Evolutionary conservation across 2,329 filamentous ascomycete species (phyloP), one percentile per base, ranked within the genome.

Genomic region (Fusarium aywerte): DNA sequence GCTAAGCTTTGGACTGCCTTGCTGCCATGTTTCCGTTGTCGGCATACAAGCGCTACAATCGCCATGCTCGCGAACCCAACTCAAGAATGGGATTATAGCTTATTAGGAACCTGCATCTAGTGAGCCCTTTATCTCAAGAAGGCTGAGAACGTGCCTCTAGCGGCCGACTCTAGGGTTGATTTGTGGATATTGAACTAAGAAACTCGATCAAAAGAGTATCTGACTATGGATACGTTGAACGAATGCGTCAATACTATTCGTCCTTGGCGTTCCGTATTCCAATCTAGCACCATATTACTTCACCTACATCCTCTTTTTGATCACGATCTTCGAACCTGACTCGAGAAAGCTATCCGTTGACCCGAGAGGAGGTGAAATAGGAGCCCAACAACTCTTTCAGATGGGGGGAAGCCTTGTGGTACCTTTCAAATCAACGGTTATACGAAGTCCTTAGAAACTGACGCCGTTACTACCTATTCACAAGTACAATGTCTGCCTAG

Each of bases 301-400:
- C 23, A 43, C 20, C 35, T 44, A 20, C 23, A 31, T 47, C 12
- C 44, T 53, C 16, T 39, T 38, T 47, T 16, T 36, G 57, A 62
- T 68, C 60, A 43, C 39, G 45, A 68, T 57, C 35, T 50, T 23
- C 36, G 21, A 47, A 52, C 58, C 43, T 68, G 65, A 68, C 65
- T 68, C 65, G 21, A 60, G 38, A 23, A 32, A 57, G 31, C 36
- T 42, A 33, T 36, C 47, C 55, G 20, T 40, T 20, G 32, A 33
- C 48, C 50, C 44, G 47, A 36, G 12, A 23, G 21, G 57, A 68
- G 27, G 35, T 40, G 23, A 38, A 18, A n/a, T 43, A 21, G 25
- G 44, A 33, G 48, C 18, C 51, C 31, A 16, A 25, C 7, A 32
- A 20, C 13, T 48, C n/a, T 38, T 21, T 18, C 29, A 43, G 35